A percentile compares a stretch with the other conserved stretches of the same genome.
Evolutionary conservation across 2,329 filamentous ascomycete genomes (phyloP).

Genomic region (Alternaria incomplexa): DNA sequence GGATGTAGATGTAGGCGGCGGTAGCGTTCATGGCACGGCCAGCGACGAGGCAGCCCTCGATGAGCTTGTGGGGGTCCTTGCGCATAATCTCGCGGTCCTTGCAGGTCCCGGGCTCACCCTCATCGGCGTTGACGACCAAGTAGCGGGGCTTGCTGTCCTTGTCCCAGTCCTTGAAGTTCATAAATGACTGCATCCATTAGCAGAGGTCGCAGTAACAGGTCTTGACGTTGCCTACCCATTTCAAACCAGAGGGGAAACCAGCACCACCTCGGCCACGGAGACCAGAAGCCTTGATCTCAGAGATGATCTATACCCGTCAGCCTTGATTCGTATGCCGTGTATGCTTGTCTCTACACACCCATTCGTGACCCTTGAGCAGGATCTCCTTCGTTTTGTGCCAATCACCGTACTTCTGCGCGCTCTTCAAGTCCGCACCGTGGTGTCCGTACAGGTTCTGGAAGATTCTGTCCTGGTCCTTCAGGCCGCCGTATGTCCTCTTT

Average conservation of each 20-base stretch:
- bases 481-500: conserved; percentile 77
- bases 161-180: conserved; percentile 99
- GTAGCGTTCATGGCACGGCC: conserved; percentile 99
- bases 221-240: conserved; percentile 75
- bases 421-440: conserved; percentile 88
- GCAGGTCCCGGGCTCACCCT: conserved; percentile 98
- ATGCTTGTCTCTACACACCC: conserved; percentile 58
- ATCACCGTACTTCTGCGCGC: conserved; percentile 96
- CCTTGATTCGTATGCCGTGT: not conserved
- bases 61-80: conserved; percentile 98
- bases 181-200: conserved; percentile 76
- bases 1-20: conserved; percentile 98
- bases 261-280: conserved; percentile 95
- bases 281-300: conserved; percentile 95
- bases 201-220: not conserved
- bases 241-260: conserved; percentile 96
- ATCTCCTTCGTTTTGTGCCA: conserved; percentile 99
- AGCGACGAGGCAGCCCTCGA: conserved; percentile 95
- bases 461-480: conserved; percentile 96
- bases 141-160: conserved; percentile 96
- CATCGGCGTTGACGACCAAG: conserved; percentile 96
- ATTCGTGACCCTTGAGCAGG: conserved; percentile 93
- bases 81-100: conserved; percentile 99
- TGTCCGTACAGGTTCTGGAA: conserved; percentile 98
- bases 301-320: conserved; percentile 73